Conservation (phyloP, 192 early-diverging fungal species). For the Gamsiella multidivaricata region DNA sequence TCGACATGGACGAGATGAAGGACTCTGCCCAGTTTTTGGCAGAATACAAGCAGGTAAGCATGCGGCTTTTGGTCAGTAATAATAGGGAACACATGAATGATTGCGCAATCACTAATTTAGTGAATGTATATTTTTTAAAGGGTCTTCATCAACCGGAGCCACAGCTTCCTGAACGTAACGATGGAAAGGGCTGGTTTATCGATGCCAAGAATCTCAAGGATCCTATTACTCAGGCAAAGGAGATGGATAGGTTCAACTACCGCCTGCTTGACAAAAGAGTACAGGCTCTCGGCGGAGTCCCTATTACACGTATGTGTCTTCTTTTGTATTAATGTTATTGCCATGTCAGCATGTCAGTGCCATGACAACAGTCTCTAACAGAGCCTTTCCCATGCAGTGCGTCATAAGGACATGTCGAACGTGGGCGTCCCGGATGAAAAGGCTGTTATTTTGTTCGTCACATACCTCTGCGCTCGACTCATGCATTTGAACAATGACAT, state of each 20-base stretch:
- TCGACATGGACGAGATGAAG: constrained; percentile 49
- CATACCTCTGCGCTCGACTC: constrained; percentile 53
- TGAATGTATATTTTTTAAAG: no score
- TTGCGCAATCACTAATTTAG: no score
- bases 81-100: no score
- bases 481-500: constrained; percentile 57
- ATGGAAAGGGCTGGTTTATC: constrained; percentile 51
- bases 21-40: constrained; percentile 47
- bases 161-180: constrained; percentile 10
- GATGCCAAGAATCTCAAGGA: constrained; percentile 40
- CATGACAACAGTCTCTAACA: no score
- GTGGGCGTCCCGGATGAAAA: constrained; percentile 56
- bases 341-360: no score
- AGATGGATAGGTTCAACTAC: constrained; percentile 55
- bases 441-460: constrained; percentile 53
- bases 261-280: constrained; percentile 49
- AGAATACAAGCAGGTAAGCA: constrained; percentile 45
- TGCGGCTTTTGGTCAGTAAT: neutral
- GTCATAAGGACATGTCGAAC: constrained; percentile 48
- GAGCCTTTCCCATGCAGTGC: constrained; percentile 34
- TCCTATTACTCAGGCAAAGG: constrained; percentile 41
- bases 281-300: constrained; percentile 54
- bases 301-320: constrained; percentile 40
- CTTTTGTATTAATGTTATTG: neutral
- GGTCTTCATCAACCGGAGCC: constrained; percentile 38